Percentiles rank a stretch among this genome's conserved stretches.
Evolutionary conservation across 129 eudicot species (phyloP).

Genomic region (Lactuca saligna): DNA sequence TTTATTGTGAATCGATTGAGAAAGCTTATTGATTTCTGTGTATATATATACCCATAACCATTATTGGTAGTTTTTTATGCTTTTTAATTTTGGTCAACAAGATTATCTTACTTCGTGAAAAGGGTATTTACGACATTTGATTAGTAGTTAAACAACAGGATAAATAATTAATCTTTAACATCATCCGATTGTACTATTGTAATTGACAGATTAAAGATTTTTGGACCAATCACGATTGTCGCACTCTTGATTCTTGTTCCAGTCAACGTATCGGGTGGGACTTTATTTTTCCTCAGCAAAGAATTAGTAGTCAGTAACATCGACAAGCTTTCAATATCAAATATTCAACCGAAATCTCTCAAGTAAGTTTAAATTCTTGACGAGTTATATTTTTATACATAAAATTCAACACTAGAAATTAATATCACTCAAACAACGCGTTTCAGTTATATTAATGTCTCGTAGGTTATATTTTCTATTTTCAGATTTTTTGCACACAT

Average conservation of each 20-base stretch:
- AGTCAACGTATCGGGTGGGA: conserved; percentile 79
- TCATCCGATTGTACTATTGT: background rate
- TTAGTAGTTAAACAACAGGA: conserved; percentile 2
- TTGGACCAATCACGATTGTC: conserved; percentile 62
- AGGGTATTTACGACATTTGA: conserved; percentile 7
- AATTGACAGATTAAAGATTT: conserved; percentile 72
- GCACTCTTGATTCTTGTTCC: conserved; percentile 85
- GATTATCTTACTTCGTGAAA: conserved; percentile 4
- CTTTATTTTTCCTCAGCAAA: conserved; percentile 67
- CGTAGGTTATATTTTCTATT: conserved; percentile 3
- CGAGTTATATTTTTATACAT: conserved; percentile 1
- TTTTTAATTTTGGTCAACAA: background rate
- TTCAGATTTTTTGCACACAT: conserved; percentile 91
- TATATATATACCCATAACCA: background rate
- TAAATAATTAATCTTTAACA: background rate
- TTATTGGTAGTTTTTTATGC: background rate
- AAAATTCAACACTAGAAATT: too few species aligned
- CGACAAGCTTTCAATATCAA: conserved; percentile 97
- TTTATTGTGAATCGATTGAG: background rate
- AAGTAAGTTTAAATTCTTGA: conserved; percentile 52
- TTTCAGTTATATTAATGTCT: conserved; percentile 2
- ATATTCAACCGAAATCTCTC: conserved; percentile 72
- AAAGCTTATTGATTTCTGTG: background rate
- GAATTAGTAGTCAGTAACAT: conserved; percentile 82
- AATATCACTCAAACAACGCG: background rate